These are phyloP conservation scores for Bolboschoenus planiculmis DNA, from an alignment of 176 grass and related monocot genomes.

Conservation along the genomic window DNA sequence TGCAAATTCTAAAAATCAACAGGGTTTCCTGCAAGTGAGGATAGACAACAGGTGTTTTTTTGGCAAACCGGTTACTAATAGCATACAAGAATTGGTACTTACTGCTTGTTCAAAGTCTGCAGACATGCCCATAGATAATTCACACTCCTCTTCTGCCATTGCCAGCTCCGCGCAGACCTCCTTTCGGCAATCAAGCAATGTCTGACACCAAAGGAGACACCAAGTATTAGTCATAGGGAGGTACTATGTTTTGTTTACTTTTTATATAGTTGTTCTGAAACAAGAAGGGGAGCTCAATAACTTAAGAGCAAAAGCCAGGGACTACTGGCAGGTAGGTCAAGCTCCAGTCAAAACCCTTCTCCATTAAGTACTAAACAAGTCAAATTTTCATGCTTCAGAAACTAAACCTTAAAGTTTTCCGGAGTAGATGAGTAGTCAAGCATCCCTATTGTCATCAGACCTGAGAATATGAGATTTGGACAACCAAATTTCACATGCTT, in stretches of 20 bases:
- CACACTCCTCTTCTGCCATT: constrained; percentile 67
- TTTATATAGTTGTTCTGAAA: too few species aligned
- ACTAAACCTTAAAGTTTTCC: constrained; percentile 78
- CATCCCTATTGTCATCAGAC: constrained; percentile 99
- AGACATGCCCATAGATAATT: constrained; percentile 98
- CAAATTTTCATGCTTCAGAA: neutral
- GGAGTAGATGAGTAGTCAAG: constrained; percentile 94
- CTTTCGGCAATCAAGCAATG: constrained; percentile 43
- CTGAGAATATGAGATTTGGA: constrained; percentile 91
- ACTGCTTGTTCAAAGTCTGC: constrained; percentile 94
- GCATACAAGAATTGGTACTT: constrained; percentile 26
- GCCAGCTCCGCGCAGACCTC: constrained; percentile 67
- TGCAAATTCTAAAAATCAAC: neutral
- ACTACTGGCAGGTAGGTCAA: neutral
- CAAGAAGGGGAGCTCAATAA: too few species aligned
- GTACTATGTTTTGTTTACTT: neutral
- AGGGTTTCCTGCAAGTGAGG: neutral
- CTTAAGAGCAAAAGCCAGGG: neutral
- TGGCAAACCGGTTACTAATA: neutral
- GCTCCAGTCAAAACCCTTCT: neutral
- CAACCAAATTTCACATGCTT: constrained; percentile 86
- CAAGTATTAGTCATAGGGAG: neutral
- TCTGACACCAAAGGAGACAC: constrained; percentile 26
- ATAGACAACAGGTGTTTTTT: neutral
- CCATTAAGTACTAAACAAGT: neutral